Evolutionary conservation across 2,329 filamentous ascomycete genomes (phyloP).

Genomic region (Xylaria sp.): DNA sequence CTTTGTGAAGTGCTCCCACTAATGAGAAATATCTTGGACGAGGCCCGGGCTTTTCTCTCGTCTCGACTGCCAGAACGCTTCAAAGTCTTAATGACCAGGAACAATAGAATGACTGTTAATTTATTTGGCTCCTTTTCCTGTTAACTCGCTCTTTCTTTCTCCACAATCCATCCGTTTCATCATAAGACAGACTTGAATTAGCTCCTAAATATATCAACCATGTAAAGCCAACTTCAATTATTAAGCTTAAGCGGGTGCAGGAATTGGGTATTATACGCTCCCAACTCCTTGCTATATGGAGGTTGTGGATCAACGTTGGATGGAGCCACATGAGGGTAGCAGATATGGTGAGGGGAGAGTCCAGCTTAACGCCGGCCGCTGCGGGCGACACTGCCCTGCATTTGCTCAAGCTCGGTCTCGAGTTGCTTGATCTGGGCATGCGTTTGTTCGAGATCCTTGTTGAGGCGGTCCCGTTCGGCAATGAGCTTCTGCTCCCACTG

Average conservation of each 20-base stretch:
- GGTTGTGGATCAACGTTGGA: slow-evolving; percentile 40
- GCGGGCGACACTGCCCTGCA: slow-evolving; percentile 91
- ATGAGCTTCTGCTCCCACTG: slow-evolving; percentile 99
- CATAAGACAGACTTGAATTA: slow-evolving; percentile 45
- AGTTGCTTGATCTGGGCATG: slow-evolving; percentile 94
- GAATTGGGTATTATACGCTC: slow-evolving; percentile 43
- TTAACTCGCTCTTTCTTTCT: slow-evolving; percentile 20
- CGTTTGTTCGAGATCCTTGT: slow-evolving; percentile 99
- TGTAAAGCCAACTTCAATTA: slow-evolving; percentile 41
- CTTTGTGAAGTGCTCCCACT: slow-evolving; percentile 42
- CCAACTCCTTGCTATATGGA: slow-evolving; percentile 46
- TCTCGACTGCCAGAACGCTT: slow-evolving; percentile 38
- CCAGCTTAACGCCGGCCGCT: slow-evolving; percentile 84
- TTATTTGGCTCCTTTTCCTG: slow-evolving; percentile 20
- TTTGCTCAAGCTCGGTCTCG: slow-evolving; percentile 90
- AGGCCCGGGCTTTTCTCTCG: slow-evolving; percentile 34
- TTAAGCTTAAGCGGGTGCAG: slow-evolving; percentile 38
- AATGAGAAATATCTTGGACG: slow-evolving; percentile 48
- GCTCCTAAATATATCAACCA: slow-evolving; percentile 50
- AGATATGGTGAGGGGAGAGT: slow-evolving; percentile 38
- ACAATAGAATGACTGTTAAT: slow-evolving; percentile 25
- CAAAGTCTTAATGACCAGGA: slow-evolving; percentile 35
- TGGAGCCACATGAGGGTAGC: slow-evolving; percentile 41
- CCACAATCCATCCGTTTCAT: slow-evolving; percentile 30
- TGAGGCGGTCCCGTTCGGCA: slow-evolving; percentile 95